These are phyloP conservation scores for Phytophthora pistaciae DNA, from an alignment of 352 stramenopile genomes.

Conservation along the genomic window DNA sequence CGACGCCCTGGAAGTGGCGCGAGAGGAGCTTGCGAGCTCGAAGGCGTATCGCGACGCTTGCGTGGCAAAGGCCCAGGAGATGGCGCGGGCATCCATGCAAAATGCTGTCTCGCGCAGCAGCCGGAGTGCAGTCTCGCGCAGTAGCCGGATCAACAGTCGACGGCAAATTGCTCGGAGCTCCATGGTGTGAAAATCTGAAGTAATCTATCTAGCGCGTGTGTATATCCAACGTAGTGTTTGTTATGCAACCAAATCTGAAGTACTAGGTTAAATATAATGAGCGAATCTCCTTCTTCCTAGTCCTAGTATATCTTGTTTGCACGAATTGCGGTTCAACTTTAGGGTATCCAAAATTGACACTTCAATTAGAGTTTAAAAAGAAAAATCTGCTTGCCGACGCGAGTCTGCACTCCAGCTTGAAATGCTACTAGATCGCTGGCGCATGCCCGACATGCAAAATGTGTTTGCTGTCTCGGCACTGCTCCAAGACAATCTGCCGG, in stretches of 20 bases:
- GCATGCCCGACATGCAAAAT: constrained; percentile 11
- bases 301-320: neutral
- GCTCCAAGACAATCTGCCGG: constrained; percentile 13
- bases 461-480: constrained; percentile 12
- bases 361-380: constrained; percentile 8
- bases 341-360: neutral
- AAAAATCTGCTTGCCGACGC: constrained; percentile 5
- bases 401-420: constrained; percentile 19
- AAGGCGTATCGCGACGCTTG: constrained; percentile 35
- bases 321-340: neutral
- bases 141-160: constrained; percentile 30
- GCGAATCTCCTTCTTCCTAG: neutral
- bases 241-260: neutral
- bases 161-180: constrained; percentile 20
- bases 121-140: constrained; percentile 27
- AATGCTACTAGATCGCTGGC: constrained; percentile 24
- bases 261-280: neutral
- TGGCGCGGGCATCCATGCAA: constrained; percentile 20
- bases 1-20: constrained; percentile 42
- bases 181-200: constrained; percentile 4
- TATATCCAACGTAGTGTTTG: neutral
- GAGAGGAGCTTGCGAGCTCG: constrained; percentile 43
- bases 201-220: constrained; percentile 11
- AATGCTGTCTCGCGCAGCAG: constrained; percentile 18
- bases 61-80: constrained; percentile 27